Evolutionary conservation across 2,329 filamentous ascomycete species (phyloP).

Genomic region (Aureobasidium subglaciale): DNA sequence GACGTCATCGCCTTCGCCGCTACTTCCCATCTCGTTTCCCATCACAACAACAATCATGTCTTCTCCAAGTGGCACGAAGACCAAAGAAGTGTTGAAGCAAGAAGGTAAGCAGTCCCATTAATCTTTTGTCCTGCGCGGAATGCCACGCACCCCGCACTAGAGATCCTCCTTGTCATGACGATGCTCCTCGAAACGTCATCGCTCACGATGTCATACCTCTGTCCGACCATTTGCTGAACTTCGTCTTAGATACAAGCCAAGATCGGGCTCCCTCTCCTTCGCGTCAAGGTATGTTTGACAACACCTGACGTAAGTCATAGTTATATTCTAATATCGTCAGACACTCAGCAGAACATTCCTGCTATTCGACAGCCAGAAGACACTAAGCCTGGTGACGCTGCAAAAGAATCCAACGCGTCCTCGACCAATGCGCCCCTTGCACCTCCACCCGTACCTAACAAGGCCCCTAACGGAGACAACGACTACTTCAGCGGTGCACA

Average conservation of each 20-base stretch:
- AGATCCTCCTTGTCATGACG: too few species aligned
- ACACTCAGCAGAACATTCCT: constrained; percentile 15
- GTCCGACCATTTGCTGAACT: too few species aligned
- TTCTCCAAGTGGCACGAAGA: constrained; percentile 12
- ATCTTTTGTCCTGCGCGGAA: not conserved
- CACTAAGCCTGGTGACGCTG: constrained; percentile 23
- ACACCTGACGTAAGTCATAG: too few species aligned
- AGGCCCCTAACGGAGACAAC: constrained; percentile 35
- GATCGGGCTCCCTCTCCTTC: constrained; percentile 7
- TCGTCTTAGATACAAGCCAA: constrained; percentile 4
- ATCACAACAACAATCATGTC: constrained; percentile 9
- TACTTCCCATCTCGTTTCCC: not conserved
- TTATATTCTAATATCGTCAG: too few species aligned
- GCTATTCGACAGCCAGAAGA: constrained; percentile 31
- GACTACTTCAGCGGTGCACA: constrained; percentile 46
- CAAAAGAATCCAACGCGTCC: constrained; percentile 23
- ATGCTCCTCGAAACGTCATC: not conserved
- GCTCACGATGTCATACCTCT: too few species aligned
- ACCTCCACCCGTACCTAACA: constrained; percentile 42
- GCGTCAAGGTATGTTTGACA: constrained; percentile 11
- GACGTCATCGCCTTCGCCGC: not conserved
- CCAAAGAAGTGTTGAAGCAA: constrained; percentile 8
- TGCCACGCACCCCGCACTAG: not conserved
- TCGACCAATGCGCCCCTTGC: constrained; percentile 43
- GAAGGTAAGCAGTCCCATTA: constrained; percentile 8